These are phyloP conservation scores for Triticum timopheevii DNA, from an alignment of 176 grass and related monocot genomes.

Conservation along the genomic window DNA sequence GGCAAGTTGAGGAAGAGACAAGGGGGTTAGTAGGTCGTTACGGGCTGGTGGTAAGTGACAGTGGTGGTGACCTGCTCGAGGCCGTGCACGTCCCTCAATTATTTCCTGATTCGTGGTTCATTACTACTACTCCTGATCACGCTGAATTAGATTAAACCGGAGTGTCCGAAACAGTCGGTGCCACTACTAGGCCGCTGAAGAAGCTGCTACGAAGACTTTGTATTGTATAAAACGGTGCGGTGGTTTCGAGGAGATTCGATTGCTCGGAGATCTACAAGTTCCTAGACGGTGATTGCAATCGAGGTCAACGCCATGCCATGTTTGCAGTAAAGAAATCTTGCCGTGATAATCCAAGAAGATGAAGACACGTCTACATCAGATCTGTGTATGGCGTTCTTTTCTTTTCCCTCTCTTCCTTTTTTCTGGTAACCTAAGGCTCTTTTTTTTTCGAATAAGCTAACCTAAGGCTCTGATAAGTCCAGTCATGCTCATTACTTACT, in stretches of 20 bases:
- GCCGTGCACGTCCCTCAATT: background rate
- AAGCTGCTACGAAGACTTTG: background rate
- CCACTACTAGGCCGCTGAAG: too few relatives aligned
- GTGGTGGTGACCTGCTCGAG: conserved; percentile 18
- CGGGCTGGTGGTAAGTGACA: conserved; percentile 5
- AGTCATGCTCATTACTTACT: background rate
- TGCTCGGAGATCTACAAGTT: conserved; percentile 1
- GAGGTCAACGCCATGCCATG: background rate
- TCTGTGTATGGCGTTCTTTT: background rate
- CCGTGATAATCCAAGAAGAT: background rate
- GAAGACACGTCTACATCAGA: background rate
- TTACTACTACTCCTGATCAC: background rate
- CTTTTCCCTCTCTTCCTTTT: background rate
- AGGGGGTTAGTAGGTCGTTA: conserved; percentile 32
- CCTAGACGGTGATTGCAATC: background rate
- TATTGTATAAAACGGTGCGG: background rate
- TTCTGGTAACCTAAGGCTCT: background rate
- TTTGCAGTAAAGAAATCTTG: conserved; percentile 2
- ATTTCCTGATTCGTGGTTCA: conserved; percentile 15
- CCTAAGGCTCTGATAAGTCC: background rate
- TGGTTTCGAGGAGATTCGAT: conserved; percentile 25
- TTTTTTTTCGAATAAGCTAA: too few relatives aligned
- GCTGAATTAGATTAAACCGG: conserved; percentile 8
- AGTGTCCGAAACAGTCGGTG: background rate
- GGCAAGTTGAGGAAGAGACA: conserved; percentile 43